phyloP scores from a whole-genome alignment of 768 basidiomycete species.

The Phanerochaete sordida region DNA sequence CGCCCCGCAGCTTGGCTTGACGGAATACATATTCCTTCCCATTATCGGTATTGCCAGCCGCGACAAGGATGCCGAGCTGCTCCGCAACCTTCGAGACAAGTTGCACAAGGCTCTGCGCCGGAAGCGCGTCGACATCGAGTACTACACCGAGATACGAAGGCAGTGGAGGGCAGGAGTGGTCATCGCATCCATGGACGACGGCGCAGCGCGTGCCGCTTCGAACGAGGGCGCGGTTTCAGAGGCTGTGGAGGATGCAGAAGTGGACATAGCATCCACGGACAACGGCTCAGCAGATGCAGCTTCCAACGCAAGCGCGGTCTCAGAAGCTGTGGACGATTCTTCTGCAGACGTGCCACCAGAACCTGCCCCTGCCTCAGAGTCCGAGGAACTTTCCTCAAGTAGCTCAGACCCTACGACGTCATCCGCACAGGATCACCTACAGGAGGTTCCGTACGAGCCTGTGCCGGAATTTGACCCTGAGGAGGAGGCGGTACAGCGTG shows the following conservation, averaged over 20 bases:
- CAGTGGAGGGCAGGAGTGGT: neutral
- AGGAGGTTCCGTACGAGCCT: conserved; percentile 16
- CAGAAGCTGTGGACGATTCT: neutral
- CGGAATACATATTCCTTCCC: conserved; percentile 51
- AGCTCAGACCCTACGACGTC: too few species aligned
- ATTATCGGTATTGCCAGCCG: conserved; percentile 58
- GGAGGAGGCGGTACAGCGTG: conserved; percentile 51
- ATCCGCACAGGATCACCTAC: conserved; percentile 18
- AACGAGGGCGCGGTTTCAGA: too few species aligned
- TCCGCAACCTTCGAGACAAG: conserved; percentile 56
- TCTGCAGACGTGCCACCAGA: too few species aligned
- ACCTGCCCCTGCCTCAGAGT: too few species aligned
- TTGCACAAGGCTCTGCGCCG: conserved; percentile 40
- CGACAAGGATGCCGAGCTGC: conserved; percentile 51
- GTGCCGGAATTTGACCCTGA: conserved; percentile 41
- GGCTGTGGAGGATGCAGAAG: neutral
- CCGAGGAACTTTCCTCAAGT: too few species aligned
- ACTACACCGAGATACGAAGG: conserved; percentile 30
- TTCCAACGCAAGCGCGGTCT: too few species aligned
- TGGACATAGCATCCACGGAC: too few species aligned
- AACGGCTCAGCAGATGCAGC: too few species aligned
- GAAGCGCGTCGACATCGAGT: conserved; percentile 46
- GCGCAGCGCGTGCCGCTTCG: too few species aligned
- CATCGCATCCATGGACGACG: neutral
- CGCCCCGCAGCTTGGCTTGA: conserved; percentile 54